phyloP scores from a whole-genome alignment of 768 basidiomycete species.

The Filobasidium wieringae region DNA sequence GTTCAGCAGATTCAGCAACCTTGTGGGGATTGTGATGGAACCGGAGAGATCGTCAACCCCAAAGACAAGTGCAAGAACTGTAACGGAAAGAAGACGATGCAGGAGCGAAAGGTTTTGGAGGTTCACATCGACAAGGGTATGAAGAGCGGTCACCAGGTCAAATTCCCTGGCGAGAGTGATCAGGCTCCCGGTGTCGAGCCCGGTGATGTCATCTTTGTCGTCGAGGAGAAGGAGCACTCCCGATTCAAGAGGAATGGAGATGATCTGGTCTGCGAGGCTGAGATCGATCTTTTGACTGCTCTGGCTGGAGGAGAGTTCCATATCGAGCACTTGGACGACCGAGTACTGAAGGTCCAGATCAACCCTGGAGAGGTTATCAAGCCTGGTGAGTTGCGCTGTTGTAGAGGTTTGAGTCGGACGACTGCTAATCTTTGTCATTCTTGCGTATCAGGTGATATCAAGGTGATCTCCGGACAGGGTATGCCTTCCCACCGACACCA shows the following conservation, averaged over 20 bases:
- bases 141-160: constrained; percentile 84
- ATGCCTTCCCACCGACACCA: constrained; percentile 99
- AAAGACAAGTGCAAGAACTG: constrained; percentile 87
- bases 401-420: neutral
- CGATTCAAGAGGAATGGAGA: constrained; percentile 69
- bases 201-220: constrained; percentile 89
- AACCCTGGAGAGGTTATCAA: constrained; percentile 80
- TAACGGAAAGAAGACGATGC: constrained; percentile 85
- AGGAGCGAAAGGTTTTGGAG: constrained; percentile 53
- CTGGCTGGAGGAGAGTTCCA: constrained; percentile 81
- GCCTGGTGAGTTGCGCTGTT: constrained; percentile 55
- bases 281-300: constrained; percentile 85
- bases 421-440: no score
- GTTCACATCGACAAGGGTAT: constrained; percentile 90
- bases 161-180: constrained; percentile 81
- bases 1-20: constrained; percentile 95
- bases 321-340: constrained; percentile 88
- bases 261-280: constrained; percentile 73
- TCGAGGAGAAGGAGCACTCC: constrained; percentile 83
- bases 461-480: constrained; percentile 85
- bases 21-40: constrained; percentile 83
- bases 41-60: constrained; percentile 86
- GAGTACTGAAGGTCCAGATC: constrained; percentile 69
- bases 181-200: constrained; percentile 81
- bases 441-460: constrained; percentile 79